Conservation (phyloP, 306 rosid genomes). For the Lathyrus oleraceus region DNA sequence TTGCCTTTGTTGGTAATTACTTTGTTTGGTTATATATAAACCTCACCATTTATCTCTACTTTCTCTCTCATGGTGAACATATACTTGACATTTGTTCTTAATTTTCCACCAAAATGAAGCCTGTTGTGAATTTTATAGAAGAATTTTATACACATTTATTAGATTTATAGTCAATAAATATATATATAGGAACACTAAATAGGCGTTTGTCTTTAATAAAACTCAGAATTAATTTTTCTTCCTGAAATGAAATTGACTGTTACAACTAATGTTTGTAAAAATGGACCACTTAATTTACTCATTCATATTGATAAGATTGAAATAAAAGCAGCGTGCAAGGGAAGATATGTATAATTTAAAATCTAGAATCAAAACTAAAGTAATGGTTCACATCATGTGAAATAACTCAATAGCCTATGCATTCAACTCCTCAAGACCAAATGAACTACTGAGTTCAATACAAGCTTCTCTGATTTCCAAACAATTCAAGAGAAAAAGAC, state of each 20-base stretch:
- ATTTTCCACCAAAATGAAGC: no score
- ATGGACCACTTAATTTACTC: slow-evolving; percentile 43
- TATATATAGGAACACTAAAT: neutral
- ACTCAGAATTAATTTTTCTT: neutral
- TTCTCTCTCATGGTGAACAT: no score
- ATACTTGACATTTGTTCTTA: no score
- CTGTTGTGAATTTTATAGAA: neutral
- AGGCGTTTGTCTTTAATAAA: neutral
- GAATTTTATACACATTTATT: neutral
- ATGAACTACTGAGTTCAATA: slow-evolving; percentile 25
- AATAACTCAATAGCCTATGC: slow-evolving; percentile 9
- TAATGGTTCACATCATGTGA: slow-evolving; percentile 7
- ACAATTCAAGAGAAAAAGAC: neutral
- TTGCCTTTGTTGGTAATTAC: no score
- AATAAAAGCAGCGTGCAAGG: neutral
- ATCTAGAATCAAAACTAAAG: neutral
- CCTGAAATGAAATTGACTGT: slow-evolving; percentile 30
- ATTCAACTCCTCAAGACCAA: slow-evolving; percentile 22
- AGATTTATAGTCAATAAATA: neutral
- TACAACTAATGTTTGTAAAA: slow-evolving; percentile 17
- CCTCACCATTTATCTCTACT: no score
- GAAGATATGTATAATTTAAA: neutral
- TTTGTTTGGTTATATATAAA: no score
- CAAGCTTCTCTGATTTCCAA: neutral
- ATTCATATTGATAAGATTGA: neutral